Evolutionary conservation across 148 eudicot species (phyloP), one percentile per base, ranked within the genome.

Genomic region (Limonium bicolor): DNA sequence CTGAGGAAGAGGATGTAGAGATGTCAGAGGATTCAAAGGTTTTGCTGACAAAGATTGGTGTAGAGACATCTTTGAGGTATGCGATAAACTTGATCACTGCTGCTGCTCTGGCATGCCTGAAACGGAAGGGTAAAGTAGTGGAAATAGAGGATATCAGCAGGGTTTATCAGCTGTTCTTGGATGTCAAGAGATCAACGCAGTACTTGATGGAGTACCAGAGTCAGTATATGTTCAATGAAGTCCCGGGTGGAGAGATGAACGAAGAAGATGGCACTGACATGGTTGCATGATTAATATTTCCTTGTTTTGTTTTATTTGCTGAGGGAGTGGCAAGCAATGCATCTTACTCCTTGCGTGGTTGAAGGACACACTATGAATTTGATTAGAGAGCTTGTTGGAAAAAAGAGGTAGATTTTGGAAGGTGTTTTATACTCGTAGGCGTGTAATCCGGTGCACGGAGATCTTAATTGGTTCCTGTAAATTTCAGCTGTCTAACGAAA

Each of bases 101-200:
- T 11, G 54, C 94, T 11, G 81, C 94, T 18, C 70, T 83, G 71
- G 84, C 97, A 43, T 83, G 97, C 44, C 80, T 50, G 44, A 83
- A 84, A 62, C 55, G 97, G 28, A 88, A 88, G 60, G 97, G 77
- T 15, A 88, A 68, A 65, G 27, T 68, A 9, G 97, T 88, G 26
- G 97, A 83, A 51, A 72, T 90, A 87, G 95, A 90, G 42, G 95
- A 90, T 51, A 63, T 90, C 0, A 85, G 87, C 51, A 48, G 95
- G 55, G 95, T 90, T 19, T 90, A 84, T 29, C 68, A 66, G 59
- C 60, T 90, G 29, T 88, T 88, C 69, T 61, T 74, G 64, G 94
- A 90, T 60, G 94, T 85, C 47, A 90, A 90, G 67, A 78, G 99
- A 60, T 90, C 95, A 13, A 90, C 94, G 1, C 95, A 90, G 56